Evolutionary conservation across 371 early-diverging fungal species (phyloP).

Genomic region (Circinella umbellata): DNA sequence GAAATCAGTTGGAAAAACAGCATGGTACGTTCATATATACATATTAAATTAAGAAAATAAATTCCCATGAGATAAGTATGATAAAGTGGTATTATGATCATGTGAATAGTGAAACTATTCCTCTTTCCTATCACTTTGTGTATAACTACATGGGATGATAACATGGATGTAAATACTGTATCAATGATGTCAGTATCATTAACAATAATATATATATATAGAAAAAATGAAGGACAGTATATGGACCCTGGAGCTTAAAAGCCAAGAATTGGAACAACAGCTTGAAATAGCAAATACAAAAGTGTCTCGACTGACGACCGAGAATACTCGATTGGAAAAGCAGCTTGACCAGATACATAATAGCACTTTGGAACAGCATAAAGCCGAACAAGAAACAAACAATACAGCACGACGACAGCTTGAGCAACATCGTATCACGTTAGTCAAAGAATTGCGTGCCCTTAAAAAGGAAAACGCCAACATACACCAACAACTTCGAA

Average conservation of each 20-base stretch:
- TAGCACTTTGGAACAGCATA: constrained; percentile 63
- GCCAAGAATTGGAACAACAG: constrained; percentile 31
- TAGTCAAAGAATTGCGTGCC: constrained; percentile 1
- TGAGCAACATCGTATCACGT: constrained; percentile 3
- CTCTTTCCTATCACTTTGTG: too few relatives aligned
- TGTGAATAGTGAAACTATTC: too few relatives aligned
- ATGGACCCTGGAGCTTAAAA: constrained; percentile 29
- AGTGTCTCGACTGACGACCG: constrained; percentile 58
- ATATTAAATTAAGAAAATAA: too few relatives aligned
- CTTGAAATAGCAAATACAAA: constrained; percentile 56
- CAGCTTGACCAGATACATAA: constrained; percentile 67
- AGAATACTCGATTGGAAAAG: constrained; percentile 52
- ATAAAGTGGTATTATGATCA: too few relatives aligned
- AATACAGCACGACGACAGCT: constrained; percentile 1
- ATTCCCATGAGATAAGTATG: too few relatives aligned
- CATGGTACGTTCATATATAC: constrained; percentile 33
- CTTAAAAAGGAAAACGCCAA: constrained; percentile 17
- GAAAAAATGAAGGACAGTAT: constrained; percentile 29
- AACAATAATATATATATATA: constrained; percentile 9
- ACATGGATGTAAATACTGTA: too few relatives aligned
- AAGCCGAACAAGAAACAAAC: constrained; percentile 31
- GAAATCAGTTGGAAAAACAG: constrained; percentile 42
- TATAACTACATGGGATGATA: too few relatives aligned
- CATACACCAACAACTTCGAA: constrained; percentile 3
- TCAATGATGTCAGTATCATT: neutral